phyloP scores from a whole-genome alignment of 371 early-diverging fungal species.

The Mucor circinelloides region DNA sequence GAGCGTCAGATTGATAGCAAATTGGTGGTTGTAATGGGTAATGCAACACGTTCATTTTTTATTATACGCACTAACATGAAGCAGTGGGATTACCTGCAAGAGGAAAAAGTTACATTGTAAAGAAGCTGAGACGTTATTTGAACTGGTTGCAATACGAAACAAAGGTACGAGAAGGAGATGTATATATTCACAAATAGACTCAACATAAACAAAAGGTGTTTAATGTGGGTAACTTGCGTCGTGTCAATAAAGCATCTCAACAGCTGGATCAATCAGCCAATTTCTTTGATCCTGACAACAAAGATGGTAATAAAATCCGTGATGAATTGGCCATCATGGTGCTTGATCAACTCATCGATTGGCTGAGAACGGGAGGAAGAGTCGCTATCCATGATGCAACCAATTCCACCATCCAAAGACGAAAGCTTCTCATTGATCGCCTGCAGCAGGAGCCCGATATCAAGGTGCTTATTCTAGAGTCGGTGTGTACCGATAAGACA shows the following conservation, averaged over 20 bases:
- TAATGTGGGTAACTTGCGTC: conserved; percentile 86
- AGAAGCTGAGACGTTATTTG: conserved; percentile 81
- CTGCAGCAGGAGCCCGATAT: conserved; percentile 58
- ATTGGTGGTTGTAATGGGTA: conserved; percentile 70
- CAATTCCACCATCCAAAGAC: conserved; percentile 77
- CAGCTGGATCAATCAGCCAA: conserved; percentile 53
- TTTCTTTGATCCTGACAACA: conserved; percentile 83
- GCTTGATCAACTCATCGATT: conserved; percentile 77
- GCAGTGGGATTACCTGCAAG: conserved; percentile 86
- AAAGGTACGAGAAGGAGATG: conserved; percentile 38
- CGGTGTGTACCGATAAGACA: conserved; percentile 73
- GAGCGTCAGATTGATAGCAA: conserved; percentile 52
- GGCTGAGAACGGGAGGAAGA: conserved; percentile 72
- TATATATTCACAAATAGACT: neutral
- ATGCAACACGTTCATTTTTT: conserved; percentile 3
- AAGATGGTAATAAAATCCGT: conserved; percentile 66
- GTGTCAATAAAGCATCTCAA: conserved; percentile 53
- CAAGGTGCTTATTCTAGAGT: conserved; percentile 65
- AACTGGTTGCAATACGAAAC: conserved; percentile 72
- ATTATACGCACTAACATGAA: neutral
- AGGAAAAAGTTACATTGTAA: conserved; percentile 89
- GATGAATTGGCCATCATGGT: conserved; percentile 79
- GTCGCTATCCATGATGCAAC: conserved; percentile 92
- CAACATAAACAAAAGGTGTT: conserved; percentile 59
- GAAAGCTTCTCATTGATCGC: conserved; percentile 65